Conservation (phyloP, 176 grass and related monocot genomes). For the Carex parvula region DNA sequence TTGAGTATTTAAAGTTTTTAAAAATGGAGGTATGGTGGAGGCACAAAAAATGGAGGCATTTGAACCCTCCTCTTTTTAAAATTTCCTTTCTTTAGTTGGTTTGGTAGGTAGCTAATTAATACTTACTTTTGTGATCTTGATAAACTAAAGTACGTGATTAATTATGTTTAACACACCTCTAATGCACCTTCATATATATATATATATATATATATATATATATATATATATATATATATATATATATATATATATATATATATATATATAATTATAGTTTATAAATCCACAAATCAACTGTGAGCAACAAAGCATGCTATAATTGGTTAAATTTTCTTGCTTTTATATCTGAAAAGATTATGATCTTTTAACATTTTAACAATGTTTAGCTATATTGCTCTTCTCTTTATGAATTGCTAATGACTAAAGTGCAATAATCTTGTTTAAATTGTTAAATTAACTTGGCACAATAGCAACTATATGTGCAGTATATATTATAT, state of each 20-base stretch:
- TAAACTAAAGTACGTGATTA: not conserved
- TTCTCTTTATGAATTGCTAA: not conserved
- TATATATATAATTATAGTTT: not conserved
- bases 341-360: constrained; percentile 5
- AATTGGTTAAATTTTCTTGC: constrained; percentile 6
- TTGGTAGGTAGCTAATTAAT: constrained; percentile 2
- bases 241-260: not conserved
- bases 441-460: too few relatives aligned
- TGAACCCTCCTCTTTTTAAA: too few relatives aligned
- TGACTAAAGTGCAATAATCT: not conserved
- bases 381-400: not conserved
- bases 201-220: not conserved
- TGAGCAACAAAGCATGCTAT: not conserved
- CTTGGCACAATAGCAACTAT: not conserved
- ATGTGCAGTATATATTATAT: not conserved
- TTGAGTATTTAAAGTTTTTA: too few relatives aligned
- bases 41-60: too few relatives aligned
- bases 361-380: not conserved
- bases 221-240: not conserved
- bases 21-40: too few relatives aligned
- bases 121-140: not conserved
- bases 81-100: constrained; percentile 8
- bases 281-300: not conserved
- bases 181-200: not conserved
- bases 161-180: not conserved